These are phyloP conservation scores for Scenedesmus sp. DNA, from an alignment of 163 green algal species.

Conservation along the genomic window DNA sequence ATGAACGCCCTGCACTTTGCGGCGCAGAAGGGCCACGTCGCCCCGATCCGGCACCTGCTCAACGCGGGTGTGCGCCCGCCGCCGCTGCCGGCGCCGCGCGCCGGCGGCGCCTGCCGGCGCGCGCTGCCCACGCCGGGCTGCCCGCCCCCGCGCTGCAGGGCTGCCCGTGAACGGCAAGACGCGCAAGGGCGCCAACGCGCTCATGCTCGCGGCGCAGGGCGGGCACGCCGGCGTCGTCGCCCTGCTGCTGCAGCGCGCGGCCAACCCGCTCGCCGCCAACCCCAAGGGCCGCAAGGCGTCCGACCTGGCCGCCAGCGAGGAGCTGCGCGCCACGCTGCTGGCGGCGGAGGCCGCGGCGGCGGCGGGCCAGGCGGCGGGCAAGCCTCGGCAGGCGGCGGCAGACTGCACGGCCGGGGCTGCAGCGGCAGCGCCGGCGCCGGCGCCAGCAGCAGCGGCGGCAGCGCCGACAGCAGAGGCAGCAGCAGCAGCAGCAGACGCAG, in stretches of 20 bases:
- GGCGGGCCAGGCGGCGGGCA: not conserved
- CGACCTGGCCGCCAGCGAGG: slow-evolving; percentile 54
- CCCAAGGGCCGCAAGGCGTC: slow-evolving; percentile 59
- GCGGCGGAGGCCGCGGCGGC: slow-evolving; percentile 27
- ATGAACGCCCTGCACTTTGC: slow-evolving; percentile 78
- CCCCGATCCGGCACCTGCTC: slow-evolving; percentile 47
- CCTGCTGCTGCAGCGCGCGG: slow-evolving; percentile 68
- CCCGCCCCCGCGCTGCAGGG: slow-evolving; percentile 25
- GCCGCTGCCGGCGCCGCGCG: no score
- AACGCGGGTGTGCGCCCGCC: slow-evolving; percentile 58
- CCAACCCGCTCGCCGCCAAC: slow-evolving; percentile 62
- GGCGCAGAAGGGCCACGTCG: slow-evolving; percentile 58
- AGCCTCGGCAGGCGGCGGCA: not conserved
- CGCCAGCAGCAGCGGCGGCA: not conserved
- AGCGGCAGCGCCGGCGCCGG: not conserved
- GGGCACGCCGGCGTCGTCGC: slow-evolving; percentile 56
- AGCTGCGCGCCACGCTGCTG: slow-evolving; percentile 43
- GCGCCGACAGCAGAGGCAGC: not conserved
- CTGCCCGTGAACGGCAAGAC: slow-evolving; percentile 57
- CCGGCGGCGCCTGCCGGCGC: not conserved
- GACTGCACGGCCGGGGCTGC: no score
- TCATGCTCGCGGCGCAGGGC: slow-evolving; percentile 57
- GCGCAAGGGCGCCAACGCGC: slow-evolving; percentile 53
- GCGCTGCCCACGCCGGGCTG: not conserved
- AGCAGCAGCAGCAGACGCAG: not conserved